A percentile compares a stretch with the other conserved stretches of the same genome.
Conservation (phyloP, 2,329 filamentous ascomycete genomes). For the Ascochyta lentis region DNA sequence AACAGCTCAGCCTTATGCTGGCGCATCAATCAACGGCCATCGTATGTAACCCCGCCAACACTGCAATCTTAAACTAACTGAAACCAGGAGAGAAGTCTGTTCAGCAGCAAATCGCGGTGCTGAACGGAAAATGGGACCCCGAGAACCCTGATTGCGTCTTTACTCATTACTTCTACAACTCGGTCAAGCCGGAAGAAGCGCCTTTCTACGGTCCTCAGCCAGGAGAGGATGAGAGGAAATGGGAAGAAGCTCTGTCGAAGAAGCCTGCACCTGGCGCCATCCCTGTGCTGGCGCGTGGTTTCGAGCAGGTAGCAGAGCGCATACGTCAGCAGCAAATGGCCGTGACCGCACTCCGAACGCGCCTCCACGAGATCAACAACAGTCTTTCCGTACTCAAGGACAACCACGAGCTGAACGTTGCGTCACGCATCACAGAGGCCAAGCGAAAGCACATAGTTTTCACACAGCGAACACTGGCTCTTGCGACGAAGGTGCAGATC, state of each 20-base stretch:
- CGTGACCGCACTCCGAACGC: conserved; percentile 71
- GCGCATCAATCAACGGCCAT: conserved; percentile 36
- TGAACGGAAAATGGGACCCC: conserved; percentile 78
- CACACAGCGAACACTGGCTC: conserved; percentile 73
- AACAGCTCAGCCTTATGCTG: conserved; percentile 35
- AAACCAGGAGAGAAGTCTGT: conserved; percentile 71
- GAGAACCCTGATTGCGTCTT: conserved; percentile 72
- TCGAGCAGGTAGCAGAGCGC: conserved; percentile 73
- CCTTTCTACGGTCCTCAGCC: conserved; percentile 76
- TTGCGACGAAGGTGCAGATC: conserved; percentile 82
- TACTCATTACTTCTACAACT: conserved; percentile 87
- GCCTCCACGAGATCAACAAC: conserved; percentile 80
- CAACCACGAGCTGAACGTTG: conserved; percentile 77
- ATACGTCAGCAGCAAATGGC: conserved; percentile 75
- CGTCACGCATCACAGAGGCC: conserved; percentile 75
- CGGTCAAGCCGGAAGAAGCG: conserved; percentile 75
- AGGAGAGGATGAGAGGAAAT: conserved; percentile 76
- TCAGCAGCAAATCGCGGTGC: conserved; percentile 73
- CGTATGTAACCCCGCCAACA: conserved; percentile 25
- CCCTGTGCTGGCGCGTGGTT: conserved; percentile 77
- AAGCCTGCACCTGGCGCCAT: conserved; percentile 80
- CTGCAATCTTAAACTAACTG: not conserved
- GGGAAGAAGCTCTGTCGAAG: conserved; percentile 82
- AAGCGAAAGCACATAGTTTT: conserved; percentile 75
- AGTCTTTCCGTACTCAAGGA: conserved; percentile 74